Percentiles rank a stretch among this genome's conserved stretches.
These are phyloP conservation scores for Coprinopsis cinerea DNA, from an alignment of 768 basidiomycete species.

Conservation along the genomic window DNA sequence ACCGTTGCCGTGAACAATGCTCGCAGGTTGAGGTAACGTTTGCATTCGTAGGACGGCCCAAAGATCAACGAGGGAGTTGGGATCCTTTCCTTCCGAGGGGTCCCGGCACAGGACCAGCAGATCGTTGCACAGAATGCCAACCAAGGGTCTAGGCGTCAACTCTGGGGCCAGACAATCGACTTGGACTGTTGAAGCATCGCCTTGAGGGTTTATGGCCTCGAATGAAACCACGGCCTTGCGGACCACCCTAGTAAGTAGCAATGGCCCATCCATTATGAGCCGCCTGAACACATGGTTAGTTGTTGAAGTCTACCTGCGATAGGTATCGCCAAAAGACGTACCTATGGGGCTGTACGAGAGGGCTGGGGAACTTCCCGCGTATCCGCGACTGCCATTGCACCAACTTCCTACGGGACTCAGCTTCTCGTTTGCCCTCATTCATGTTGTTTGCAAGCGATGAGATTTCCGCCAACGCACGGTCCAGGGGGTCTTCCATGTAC, in stretches of 20 bases:
- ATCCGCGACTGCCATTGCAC: slow-evolving; percentile 90
- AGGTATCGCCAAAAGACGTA: slow-evolving; percentile 27
- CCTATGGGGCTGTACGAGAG: slow-evolving; percentile 98
- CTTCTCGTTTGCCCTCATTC: slow-evolving; percentile 97
- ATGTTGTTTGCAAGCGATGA: slow-evolving; percentile 86
- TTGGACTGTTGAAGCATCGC: slow-evolving; percentile 75
- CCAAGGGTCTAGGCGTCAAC: slow-evolving; percentile 68
- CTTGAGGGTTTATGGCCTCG: slow-evolving; percentile 72
- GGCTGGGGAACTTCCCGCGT: slow-evolving; percentile 87
- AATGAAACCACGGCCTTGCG: slow-evolving; percentile 79
- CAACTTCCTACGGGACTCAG: slow-evolving; percentile 86
- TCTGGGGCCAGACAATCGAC: slow-evolving; percentile 90
- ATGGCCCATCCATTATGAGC: slow-evolving; percentile 86
- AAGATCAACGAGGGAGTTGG: slow-evolving; percentile 72
- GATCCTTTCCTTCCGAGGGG: slow-evolving; percentile 75
- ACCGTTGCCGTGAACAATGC: slow-evolving; percentile 86
- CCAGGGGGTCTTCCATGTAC: slow-evolving; percentile 76
- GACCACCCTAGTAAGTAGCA: slow-evolving; percentile 85
- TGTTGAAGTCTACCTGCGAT: background rate
- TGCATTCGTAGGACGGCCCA: slow-evolving; percentile 97
- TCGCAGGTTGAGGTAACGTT: slow-evolving; percentile 84
- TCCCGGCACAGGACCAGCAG: slow-evolving; percentile 88
- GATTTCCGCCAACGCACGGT: slow-evolving; percentile 82
- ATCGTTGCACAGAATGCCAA: slow-evolving; percentile 89
- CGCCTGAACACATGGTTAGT: slow-evolving; percentile 44